Evolutionary conservation across 129 eudicot genomes (phyloP).

Genomic region (Tagetes patula): DNA sequence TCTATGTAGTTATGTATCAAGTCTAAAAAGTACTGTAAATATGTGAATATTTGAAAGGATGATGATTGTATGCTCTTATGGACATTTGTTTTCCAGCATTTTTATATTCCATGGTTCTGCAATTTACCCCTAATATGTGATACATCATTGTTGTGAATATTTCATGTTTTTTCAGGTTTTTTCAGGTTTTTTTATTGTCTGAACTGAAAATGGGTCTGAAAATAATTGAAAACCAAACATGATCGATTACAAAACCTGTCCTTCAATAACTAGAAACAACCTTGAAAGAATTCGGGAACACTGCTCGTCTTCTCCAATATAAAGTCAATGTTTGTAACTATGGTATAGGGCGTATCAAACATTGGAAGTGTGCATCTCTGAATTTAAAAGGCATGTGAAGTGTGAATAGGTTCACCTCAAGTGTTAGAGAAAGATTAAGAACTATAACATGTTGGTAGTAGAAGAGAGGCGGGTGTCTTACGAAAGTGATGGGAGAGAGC

Average conservation of each 20-base stretch:
- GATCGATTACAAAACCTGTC: not conserved
- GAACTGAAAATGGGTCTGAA: not conserved
- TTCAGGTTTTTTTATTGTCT: not conserved
- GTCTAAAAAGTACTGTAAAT: conserved; percentile 24
- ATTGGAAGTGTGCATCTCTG: too few species aligned
- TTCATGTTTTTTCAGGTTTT: not conserved
- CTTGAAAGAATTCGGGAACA: not conserved
- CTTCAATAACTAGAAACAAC: not conserved
- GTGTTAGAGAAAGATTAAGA: too few species aligned
- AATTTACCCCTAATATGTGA: not conserved
- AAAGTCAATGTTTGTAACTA: not conserved
- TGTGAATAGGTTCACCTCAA: too few species aligned
- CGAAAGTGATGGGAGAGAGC: too few species aligned
- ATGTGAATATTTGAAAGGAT: conserved; percentile 36
- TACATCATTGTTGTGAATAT: not conserved
- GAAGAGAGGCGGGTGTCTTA: too few species aligned
- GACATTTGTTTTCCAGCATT: conserved; percentile 6
- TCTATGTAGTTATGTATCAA: conserved; percentile 15
- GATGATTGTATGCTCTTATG: conserved; percentile 19
- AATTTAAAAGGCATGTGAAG: too few species aligned
- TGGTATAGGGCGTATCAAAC: too few species aligned
- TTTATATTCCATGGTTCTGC: conserved; percentile 7
- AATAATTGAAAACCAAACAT: not conserved
- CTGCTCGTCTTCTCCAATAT: not conserved
- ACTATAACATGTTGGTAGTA: too few species aligned